These are phyloP conservation scores for Alternaria sp. DNA, from an alignment of 2,329 filamentous ascomycete species.

Conservation along the genomic window DNA sequence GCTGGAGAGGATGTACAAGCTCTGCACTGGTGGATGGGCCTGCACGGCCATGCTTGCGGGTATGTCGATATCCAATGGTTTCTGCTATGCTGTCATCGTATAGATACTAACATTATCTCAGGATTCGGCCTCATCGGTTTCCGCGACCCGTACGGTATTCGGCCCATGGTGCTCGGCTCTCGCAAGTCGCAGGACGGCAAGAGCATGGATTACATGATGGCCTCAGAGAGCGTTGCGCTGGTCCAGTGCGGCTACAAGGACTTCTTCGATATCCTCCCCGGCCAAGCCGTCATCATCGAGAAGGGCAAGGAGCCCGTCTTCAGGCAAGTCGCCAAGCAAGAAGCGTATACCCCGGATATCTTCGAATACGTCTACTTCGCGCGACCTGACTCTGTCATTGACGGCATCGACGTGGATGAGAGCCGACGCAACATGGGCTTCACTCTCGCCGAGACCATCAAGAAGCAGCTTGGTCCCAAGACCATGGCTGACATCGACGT, in stretches of 20 bases:
- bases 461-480: constrained; percentile 70
- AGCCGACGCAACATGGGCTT: constrained; percentile 87
- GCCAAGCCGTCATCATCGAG: constrained; percentile 83
- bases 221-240: constrained; percentile 85
- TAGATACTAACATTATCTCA: constrained; percentile 32
- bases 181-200: constrained; percentile 70
- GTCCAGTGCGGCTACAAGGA: constrained; percentile 80
- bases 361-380: constrained; percentile 92
- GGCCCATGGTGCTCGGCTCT: constrained; percentile 79
- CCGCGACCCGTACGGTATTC: constrained; percentile 80
- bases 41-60: constrained; percentile 83
- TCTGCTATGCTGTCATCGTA: neutral
- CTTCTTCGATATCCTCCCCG: constrained; percentile 79
- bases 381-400: constrained; percentile 80
- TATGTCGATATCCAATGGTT: constrained; percentile 26
- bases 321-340: constrained; percentile 72
- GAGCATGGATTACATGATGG: constrained; percentile 85
- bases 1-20: constrained; percentile 73
- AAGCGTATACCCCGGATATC: constrained; percentile 80
- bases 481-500: constrained; percentile 78
- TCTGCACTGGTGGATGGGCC: constrained; percentile 77
- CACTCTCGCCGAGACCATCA: constrained; percentile 77
- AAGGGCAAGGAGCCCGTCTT: constrained; percentile 79
- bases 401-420: constrained; percentile 85
- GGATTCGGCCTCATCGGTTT: constrained; percentile 83